These are phyloP conservation scores for Candida peoriensis DNA, from an alignment of 805 yeast species.

Conservation along the genomic window DNA sequence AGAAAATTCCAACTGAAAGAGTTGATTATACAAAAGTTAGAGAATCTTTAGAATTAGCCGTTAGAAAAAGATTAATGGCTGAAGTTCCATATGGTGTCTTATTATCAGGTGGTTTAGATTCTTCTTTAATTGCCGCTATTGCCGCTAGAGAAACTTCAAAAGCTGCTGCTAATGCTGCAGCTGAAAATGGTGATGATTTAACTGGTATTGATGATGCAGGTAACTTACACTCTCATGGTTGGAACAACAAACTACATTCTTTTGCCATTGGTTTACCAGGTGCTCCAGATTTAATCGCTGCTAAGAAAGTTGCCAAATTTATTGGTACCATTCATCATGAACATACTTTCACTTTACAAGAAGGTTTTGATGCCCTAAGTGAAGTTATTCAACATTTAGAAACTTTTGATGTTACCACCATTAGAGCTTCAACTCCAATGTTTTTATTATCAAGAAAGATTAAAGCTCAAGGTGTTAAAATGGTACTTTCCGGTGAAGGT, in stretches of 20 bases:
- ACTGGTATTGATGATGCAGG: slow-evolving; percentile 94
- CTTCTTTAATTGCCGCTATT: slow-evolving; percentile 92
- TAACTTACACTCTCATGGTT: slow-evolving; percentile 69
- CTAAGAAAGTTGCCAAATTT: slow-evolving; percentile 92
- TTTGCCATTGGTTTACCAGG: slow-evolving; percentile 96
- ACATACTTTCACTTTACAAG: slow-evolving; percentile 94
- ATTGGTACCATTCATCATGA: slow-evolving; percentile 97
- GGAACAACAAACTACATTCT: slow-evolving; percentile 83
- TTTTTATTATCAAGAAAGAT: slow-evolving; percentile 91
- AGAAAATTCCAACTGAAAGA: slow-evolving; percentile 66
- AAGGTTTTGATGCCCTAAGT: slow-evolving; percentile 90
- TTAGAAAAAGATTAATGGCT: slow-evolving; percentile 98
- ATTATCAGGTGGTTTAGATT: slow-evolving; percentile 95
- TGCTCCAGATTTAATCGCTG: slow-evolving; percentile 97
- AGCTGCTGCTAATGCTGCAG: slow-evolving; percentile 45
- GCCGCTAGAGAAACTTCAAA: slow-evolving; percentile 93
- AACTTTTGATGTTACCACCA: slow-evolving; percentile 97
- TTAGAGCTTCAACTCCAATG: slow-evolving; percentile 99
- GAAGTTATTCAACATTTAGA: slow-evolving; percentile 96
- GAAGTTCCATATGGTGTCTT: slow-evolving; percentile 99
- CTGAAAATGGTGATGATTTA: slow-evolving; percentile 45
- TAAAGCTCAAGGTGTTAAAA: slow-evolving; percentile 99
- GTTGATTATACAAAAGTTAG: slow-evolving; percentile 72
- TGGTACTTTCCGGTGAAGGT: slow-evolving; percentile 99
- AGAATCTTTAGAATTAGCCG: slow-evolving; percentile 85